Evolutionary conservation across 2,329 filamentous ascomycete genomes (phyloP), one percentile per base, ranked within the genome.

Genomic region (Trichoderma gracile): DNA sequence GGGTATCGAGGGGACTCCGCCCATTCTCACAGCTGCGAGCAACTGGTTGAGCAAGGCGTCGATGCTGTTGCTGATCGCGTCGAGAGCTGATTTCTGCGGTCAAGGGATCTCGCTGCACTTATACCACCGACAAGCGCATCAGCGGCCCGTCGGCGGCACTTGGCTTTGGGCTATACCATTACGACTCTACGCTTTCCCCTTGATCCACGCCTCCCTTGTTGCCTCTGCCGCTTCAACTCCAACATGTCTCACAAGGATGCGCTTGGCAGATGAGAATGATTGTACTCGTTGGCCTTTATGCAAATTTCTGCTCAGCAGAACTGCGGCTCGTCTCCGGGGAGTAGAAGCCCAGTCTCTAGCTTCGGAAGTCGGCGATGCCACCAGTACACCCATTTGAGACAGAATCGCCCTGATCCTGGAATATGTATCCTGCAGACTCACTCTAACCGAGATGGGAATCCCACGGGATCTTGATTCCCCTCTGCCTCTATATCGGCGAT

Each of bases 1-100:
- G 8, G 75, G 74, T 57, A 75, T 68, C 3, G 75, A 76, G 40
- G 73, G 69, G 46, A 69, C 68, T 64, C 67, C 70, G 38, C 72
- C 72, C 72, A 73, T 73, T 49, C 62, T 63, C 5, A 23, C 46
- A 12, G 19, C n/a, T 25, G 5, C 5, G 33, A 15, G 38, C 3
- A 12, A 17, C 27, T 17, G 12, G n/a, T 43, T 46, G 23, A 27
- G 17, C 19, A 33, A 52, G 17, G 14, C 12, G 49, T 33, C 5
- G 27, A 12, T 43, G 25, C 25, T 10, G 15, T 9, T 9, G 9
- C 3, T 5, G 23, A 40, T 5, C 52, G 14, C 19, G 43, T 10
- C 7, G 6, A 42, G 23, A 42, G 38, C 14, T 9, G 38, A 42
- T 14, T 7, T 12, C 38, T 15, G 40, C 52, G 38, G 12, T 5